Conservation (phyloP, 2,329 filamentous ascomycete species). For the Lachnellula subtilissima region DNA sequence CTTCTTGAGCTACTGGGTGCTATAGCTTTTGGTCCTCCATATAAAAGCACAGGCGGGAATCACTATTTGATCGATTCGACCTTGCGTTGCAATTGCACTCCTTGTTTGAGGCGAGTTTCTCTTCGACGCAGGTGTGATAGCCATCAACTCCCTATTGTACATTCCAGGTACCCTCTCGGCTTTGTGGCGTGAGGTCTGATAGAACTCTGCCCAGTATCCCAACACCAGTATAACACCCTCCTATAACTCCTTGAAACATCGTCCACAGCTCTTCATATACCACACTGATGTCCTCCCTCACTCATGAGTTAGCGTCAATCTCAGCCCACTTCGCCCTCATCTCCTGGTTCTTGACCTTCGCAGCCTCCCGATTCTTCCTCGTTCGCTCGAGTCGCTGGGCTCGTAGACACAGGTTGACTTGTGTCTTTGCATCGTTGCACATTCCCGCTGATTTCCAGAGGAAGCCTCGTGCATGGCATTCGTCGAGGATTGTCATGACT, state of each 20-base stretch:
- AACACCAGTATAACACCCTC: slow-evolving; percentile 1
- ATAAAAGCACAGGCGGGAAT: neutral
- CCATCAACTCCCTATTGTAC: slow-evolving; percentile 10
- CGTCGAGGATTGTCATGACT: slow-evolving; percentile 87
- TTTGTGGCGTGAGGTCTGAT: slow-evolving; percentile 7
- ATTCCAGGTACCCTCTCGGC: neutral
- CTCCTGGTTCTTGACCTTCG: slow-evolving; percentile 65
- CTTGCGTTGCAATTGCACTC: neutral
- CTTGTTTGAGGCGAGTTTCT: slow-evolving; percentile 15
- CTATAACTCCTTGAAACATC: neutral
- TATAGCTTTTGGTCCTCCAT: neutral
- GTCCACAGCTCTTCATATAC: neutral
- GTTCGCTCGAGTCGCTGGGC: slow-evolving; percentile 76
- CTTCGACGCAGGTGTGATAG: slow-evolving; percentile 12
- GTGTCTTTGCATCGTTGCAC: slow-evolving; percentile 81
- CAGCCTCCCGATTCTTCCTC: slow-evolving; percentile 65
- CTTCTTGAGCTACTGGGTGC: neutral
- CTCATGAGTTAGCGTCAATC: slow-evolving; percentile 63
- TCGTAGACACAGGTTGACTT: slow-evolving; percentile 80
- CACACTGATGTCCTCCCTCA: neutral
- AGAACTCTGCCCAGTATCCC: slow-evolving; percentile 13
- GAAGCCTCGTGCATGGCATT: slow-evolving; percentile 91
- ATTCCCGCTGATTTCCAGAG: slow-evolving; percentile 85
- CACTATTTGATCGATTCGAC: neutral
- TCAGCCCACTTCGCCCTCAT: slow-evolving; percentile 77